Evolutionary conservation across 805 yeast species (phyloP).

Genomic region (Lipomyces lipofer): DNA sequence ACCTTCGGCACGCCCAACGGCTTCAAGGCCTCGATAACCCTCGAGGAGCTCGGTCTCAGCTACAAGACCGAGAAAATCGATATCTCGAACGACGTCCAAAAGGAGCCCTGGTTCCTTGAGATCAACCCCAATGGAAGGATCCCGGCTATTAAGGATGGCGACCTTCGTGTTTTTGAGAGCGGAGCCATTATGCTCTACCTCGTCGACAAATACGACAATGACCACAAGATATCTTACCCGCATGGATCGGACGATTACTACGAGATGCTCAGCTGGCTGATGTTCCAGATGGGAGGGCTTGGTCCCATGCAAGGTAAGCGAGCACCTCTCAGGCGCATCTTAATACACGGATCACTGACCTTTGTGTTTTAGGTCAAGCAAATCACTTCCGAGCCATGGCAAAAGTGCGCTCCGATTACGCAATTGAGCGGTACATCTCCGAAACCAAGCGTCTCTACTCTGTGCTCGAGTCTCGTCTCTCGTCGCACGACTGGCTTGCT

Average conservation of each 20-base stretch:
- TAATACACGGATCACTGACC: background rate
- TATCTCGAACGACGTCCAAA: conserved; percentile 48
- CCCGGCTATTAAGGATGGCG: conserved; percentile 52
- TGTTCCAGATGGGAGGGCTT: conserved; percentile 27
- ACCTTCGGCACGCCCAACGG: conserved; percentile 49
- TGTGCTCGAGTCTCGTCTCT: conserved; percentile 54
- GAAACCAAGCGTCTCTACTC: conserved; percentile 57
- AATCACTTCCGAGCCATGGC: conserved; percentile 44
- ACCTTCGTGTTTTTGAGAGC: conserved; percentile 53
- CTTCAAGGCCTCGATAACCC: conserved; percentile 42
- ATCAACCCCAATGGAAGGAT: conserved; percentile 65
- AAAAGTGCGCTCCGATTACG: conserved; percentile 42
- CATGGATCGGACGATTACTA: conserved; percentile 49
- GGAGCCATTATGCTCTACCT: conserved; percentile 63
- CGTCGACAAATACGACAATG: conserved; percentile 61
- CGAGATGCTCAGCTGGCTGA: conserved; percentile 29
- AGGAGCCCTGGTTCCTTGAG: conserved; percentile 57
- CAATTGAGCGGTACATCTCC: conserved; percentile 50
- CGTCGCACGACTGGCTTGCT: conserved; percentile 47
- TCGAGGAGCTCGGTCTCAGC: conserved; percentile 37
- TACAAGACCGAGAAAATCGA: conserved; percentile 46
- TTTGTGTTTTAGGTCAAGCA: conserved; percentile 56
- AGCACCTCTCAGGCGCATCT: background rate
- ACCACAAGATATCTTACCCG: conserved; percentile 45
- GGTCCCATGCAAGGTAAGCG: conserved; percentile 54